Evolutionary conservation across 2,329 filamentous ascomycete species (phyloP).

Genomic region (Nemania serpens): DNA sequence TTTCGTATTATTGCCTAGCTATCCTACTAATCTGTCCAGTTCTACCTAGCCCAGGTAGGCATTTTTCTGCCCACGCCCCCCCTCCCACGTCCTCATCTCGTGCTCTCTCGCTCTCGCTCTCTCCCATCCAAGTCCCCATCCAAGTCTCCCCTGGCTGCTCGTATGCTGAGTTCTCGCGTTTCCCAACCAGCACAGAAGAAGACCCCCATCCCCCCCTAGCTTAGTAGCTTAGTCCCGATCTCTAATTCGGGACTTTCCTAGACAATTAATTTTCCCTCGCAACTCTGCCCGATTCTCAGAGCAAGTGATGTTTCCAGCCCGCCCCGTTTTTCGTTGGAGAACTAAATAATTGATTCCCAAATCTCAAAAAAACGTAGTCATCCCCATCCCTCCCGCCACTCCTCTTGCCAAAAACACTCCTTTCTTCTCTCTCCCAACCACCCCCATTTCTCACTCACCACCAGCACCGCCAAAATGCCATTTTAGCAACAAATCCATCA

Average conservation of each 20-base stretch:
- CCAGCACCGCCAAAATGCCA: constrained; percentile 39
- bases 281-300: constrained; percentile 39
- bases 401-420: constrained; percentile 30
- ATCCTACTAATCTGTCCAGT: no score
- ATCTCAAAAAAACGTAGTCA: constrained; percentile 54
- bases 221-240: constrained; percentile 41
- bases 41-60: constrained; percentile 3
- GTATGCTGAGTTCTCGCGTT: constrained; percentile 8
- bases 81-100: constrained; percentile 4
- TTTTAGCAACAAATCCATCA: constrained; percentile 42
- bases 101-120: not conserved
- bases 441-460: constrained; percentile 36
- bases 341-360: constrained; percentile 49
- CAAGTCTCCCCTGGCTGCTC: constrained; percentile 12
- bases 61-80: constrained; percentile 13
- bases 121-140: constrained; percentile 1
- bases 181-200: constrained; percentile 31
- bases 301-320: constrained; percentile 30
- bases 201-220: constrained; percentile 14
- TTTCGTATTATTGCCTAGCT: constrained; percentile 24
- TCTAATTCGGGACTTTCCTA: constrained; percentile 43
- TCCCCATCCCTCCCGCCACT: constrained; percentile 50
- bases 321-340: constrained; percentile 57
- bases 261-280: constrained; percentile 47
- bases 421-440: constrained; percentile 39